Evolutionary conservation across 331 rosid genomes (phyloP).

Genomic region (Telfairia occidentalis): DNA sequence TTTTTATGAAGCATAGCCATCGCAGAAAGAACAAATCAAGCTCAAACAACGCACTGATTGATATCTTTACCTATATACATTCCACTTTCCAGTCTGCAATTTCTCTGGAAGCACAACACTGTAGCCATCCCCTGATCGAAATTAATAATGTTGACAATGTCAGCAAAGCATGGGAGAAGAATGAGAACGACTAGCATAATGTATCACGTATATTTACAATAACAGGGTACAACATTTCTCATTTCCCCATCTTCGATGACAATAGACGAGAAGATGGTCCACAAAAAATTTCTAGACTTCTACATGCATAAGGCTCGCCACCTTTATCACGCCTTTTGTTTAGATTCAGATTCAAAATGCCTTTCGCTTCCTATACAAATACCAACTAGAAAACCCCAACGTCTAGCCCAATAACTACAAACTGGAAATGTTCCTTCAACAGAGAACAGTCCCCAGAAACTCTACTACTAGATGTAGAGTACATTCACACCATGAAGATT

Average conservation of each 20-base stretch:
- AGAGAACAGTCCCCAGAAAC: background rate
- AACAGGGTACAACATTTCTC: background rate
- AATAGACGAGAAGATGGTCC: background rate
- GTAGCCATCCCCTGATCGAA: constrained; percentile 71
- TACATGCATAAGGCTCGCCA: background rate
- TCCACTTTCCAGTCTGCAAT: constrained; percentile 90
- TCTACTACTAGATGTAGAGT: background rate
- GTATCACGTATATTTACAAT: background rate
- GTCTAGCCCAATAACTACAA: background rate
- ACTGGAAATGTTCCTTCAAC: background rate
- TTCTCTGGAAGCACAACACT: constrained; percentile 95
- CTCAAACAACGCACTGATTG: constrained; percentile 10
- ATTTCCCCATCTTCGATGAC: background rate
- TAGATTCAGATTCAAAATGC: background rate
- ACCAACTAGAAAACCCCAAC: background rate
- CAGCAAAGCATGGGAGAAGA: background rate
- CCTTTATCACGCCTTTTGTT: background rate
- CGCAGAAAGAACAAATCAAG: constrained; percentile 11
- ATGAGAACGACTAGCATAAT: background rate
- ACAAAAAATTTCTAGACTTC: too few relatives aligned
- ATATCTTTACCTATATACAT: constrained; percentile 63
- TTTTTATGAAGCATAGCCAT: background rate
- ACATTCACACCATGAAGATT: background rate
- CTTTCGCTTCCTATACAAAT: background rate
- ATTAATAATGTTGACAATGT: constrained; percentile 21